Base-by-base conservation (phyloP, 345 rosid species). In the Kernera saxatilis region DNA sequence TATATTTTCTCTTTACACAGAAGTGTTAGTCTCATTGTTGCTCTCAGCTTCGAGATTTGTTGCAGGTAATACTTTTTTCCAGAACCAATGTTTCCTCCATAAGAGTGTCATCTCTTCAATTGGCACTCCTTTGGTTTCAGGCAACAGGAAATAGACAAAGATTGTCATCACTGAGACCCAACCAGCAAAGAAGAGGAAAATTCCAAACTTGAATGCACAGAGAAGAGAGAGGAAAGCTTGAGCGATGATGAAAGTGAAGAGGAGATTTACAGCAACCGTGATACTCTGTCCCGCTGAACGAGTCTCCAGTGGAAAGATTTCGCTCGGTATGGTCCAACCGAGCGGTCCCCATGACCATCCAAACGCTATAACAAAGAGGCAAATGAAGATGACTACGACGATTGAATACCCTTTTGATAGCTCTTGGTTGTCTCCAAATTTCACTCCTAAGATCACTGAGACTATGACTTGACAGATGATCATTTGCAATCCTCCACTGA, bases 321-420 rank as follows among this genome's bases (percentile, higher is more conserved):
- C 99, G 23, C 99, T 91, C 1, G 99, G 97, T 40, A 94, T 80
- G 0, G 97, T 91, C 96, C 97, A 94, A 0, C 99, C 99, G 0
- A 94, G 81, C 1, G 95, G 95, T 18, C 99, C 99, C 97, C 99
- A 94, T 15, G 99, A 94, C 91, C 93, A 94, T 60, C 96, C 99
- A 8, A 94, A 94, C 0, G 96, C 97, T 7, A 85, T n/a, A 4
- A 91, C 99, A 70, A 94, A 94, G 5, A 89, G 82, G 76, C 99
- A 91, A 3, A 91, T 72, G 76, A 91, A 83, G 2, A 70, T 64
- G 35, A 94, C 97, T n/a, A 94, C 90, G 36, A 86, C 21, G 6
- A 81, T 68, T 6, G 95, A 88, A 81, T 80, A 86, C 3, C 82
- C 82, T 80, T 86, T 86, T 9, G 99, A 80, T 30, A 94, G 81